phyloP scores from a whole-genome alignment of 2,329 filamentous ascomycete genomes.

The Esteya vermicola region DNA sequence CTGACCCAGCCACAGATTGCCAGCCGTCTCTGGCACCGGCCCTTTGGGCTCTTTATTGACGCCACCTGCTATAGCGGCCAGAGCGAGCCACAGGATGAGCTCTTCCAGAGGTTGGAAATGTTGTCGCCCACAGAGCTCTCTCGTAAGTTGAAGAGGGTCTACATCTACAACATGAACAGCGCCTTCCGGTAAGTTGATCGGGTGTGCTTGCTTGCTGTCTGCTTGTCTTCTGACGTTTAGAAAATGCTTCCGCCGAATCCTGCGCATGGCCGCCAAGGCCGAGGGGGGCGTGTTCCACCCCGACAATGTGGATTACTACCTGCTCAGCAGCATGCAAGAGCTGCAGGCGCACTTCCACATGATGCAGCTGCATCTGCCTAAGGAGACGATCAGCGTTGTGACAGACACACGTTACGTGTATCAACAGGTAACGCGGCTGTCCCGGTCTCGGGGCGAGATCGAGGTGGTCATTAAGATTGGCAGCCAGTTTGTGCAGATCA shows the following conservation, averaged over 20 bases:
- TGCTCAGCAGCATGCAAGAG: constrained; percentile 51
- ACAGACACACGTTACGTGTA: constrained; percentile 52
- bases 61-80: constrained; percentile 58
- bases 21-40: constrained; percentile 54
- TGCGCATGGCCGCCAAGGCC: constrained; percentile 47
- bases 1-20: constrained; percentile 34
- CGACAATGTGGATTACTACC: constrained; percentile 49
- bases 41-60: constrained; percentile 53
- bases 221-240: constrained; percentile 14
- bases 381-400: constrained; percentile 55
- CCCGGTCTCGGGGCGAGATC: constrained; percentile 56
- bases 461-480: constrained; percentile 56
- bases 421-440: constrained; percentile 49
- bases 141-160: constrained; percentile 44
- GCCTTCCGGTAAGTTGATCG: constrained; percentile 40
- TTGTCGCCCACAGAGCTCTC: constrained; percentile 48
- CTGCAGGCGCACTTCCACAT: constrained; percentile 53
- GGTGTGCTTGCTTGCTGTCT: not conserved
- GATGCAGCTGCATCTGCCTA: constrained; percentile 50
- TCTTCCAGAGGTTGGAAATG: constrained; percentile 49
- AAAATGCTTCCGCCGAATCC: constrained; percentile 50
- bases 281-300: constrained; percentile 48
- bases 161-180: constrained; percentile 63
- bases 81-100: constrained; percentile 49
- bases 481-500: constrained; percentile 55